Conservation (phyloP, 23 red algal genomes). For the Gracilariopsis chorda region DNA sequence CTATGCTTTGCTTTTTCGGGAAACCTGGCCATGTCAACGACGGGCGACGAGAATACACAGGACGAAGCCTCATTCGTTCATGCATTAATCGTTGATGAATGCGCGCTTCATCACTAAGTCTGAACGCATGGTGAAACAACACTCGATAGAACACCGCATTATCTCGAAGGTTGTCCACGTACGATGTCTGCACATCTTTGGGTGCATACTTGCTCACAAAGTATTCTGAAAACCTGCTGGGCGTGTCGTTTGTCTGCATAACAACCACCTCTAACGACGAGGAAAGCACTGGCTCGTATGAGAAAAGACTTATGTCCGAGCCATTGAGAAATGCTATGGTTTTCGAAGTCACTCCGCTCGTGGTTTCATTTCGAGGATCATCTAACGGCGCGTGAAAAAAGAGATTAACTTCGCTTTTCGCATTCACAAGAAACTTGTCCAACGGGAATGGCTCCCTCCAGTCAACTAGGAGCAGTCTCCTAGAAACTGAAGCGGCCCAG, state of each 20-base stretch:
- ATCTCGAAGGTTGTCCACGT: background rate
- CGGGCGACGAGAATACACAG: background rate
- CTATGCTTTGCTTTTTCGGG: background rate
- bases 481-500: constrained; percentile 32
- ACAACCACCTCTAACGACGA: background rate
- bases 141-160: background rate
- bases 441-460: constrained; percentile 32
- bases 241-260: background rate
- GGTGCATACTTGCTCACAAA: background rate
- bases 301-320: too few relatives aligned
- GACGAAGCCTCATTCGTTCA: background rate
- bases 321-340: background rate
- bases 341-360: background rate
- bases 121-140: background rate
- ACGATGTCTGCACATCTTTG: background rate
- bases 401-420: background rate
- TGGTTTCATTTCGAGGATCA: background rate
- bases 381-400: background rate
- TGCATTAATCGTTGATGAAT: background rate
- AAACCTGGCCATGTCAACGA: background rate
- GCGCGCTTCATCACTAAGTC: background rate
- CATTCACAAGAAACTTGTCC: background rate
- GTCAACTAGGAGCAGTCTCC: constrained; percentile 19
- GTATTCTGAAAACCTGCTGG: background rate
- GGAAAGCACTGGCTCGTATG: background rate